phyloP scores from a whole-genome alignment of 2,329 filamentous ascomycete species.

The Alternaria solani region DNA sequence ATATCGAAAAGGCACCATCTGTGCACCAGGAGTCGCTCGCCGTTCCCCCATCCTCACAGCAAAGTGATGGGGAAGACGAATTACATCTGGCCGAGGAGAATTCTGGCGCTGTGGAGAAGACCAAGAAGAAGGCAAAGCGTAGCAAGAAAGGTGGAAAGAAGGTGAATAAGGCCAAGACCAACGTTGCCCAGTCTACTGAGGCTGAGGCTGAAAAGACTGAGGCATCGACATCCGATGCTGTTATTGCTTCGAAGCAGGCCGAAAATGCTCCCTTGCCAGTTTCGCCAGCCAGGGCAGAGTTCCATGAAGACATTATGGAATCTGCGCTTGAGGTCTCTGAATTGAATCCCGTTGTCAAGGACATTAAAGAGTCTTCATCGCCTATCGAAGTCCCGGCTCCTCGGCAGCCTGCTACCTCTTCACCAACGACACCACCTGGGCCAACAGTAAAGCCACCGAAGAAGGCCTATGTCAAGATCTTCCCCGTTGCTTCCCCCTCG shows the following conservation, averaged over 20 bases:
- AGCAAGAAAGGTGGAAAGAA: neutral
- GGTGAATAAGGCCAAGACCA: neutral
- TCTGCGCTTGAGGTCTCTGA: neutral
- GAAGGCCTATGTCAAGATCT: neutral
- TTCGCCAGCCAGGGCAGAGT: neutral
- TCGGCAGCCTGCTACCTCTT: neutral
- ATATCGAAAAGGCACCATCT: neutral
- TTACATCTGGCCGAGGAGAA: neutral
- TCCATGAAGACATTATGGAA: neutral
- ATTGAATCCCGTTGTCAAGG: neutral
- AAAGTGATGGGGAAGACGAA: neutral
- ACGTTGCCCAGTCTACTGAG: neutral
- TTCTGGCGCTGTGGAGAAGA: neutral
- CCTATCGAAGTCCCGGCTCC: neutral
- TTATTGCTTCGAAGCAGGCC: neutral
- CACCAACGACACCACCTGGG: neutral
- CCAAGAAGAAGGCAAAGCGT: neutral
- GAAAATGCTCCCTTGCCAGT: neutral
- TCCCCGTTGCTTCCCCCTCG: neutral
- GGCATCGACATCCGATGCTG: no score
- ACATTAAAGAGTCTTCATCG: neutral
- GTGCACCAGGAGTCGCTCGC: neutral
- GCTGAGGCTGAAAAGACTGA: no score
- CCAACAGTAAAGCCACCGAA: neutral
- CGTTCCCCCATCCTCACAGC: neutral